Percentiles rank a stretch among this genome's conserved stretches.
Evolutionary conservation across 176 grass and related monocot species (phyloP).

Genomic region (Carex littledalei): DNA sequence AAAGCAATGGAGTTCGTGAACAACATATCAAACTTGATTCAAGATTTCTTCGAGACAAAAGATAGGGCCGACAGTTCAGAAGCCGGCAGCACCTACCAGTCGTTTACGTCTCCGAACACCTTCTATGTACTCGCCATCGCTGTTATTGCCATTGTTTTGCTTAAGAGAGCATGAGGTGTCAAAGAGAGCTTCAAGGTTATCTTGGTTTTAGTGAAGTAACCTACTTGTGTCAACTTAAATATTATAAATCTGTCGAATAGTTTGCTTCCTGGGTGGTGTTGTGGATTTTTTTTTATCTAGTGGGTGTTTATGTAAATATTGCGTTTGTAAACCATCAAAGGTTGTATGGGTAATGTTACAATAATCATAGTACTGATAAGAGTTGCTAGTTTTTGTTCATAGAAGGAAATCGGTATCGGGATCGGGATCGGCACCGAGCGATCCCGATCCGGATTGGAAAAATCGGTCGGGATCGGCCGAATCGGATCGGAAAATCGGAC

Average conservation of each 20-base stretch:
- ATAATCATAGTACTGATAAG: not conserved
- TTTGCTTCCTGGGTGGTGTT: not conserved
- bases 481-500: no score
- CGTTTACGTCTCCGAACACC: conserved; percentile 23
- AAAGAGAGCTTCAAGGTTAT: not conserved
- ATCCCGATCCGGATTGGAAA: no score
- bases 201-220: not conserved
- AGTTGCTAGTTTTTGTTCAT: no score
- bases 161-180: conserved; percentile 51
- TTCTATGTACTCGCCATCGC: conserved; percentile 45
- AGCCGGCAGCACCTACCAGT: conserved; percentile 6
- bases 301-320: conserved; percentile 3
- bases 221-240: not conserved
- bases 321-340: not conserved
- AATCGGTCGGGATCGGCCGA: no score
- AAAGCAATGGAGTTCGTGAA: no score
- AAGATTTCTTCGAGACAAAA: conserved; percentile 43
- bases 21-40: conserved; percentile 26
- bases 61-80: conserved; percentile 6
- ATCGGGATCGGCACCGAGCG: no score
- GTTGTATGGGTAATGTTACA: no score
- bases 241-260: conserved; percentile 9
- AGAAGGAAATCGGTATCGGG: no score
- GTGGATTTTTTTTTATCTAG: not conserved
- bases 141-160: conserved; percentile 53